Conservation (phyloP, 148 eudicot genomes). For the Drosera capensis region DNA sequence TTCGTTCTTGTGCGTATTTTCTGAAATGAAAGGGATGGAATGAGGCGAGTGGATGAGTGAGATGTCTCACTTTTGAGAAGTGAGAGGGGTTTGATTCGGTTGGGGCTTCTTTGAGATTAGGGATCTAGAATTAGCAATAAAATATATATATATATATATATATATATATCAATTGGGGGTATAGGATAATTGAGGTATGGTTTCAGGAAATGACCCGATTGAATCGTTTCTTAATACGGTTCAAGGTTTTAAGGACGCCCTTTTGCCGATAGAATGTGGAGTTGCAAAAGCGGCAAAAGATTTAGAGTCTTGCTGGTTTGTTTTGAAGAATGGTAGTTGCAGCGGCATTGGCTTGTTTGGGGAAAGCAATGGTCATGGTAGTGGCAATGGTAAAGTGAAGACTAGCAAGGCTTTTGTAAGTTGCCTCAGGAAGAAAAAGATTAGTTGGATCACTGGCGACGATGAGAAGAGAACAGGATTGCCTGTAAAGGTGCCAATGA, state of each 20-base stretch:
- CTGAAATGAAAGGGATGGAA: too few relatives aligned
- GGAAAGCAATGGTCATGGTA: slow-evolving; percentile 7
- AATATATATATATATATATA: too few relatives aligned
- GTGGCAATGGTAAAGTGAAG: slow-evolving; percentile 7
- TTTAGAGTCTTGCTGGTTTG: slow-evolving; percentile 57
- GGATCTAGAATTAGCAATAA: too few relatives aligned
- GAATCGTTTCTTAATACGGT: slow-evolving; percentile 54
- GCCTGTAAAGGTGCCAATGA: slow-evolving; percentile 39
- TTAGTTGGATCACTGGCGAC: slow-evolving; percentile 8
- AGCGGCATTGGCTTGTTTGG: slow-evolving; percentile 16
- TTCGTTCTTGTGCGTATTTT: too few relatives aligned
- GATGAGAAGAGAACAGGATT: slow-evolving; percentile 51
- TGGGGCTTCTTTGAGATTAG: too few relatives aligned
- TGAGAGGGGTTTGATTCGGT: too few relatives aligned
- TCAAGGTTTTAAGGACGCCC: slow-evolving; percentile 45
- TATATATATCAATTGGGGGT: too few relatives aligned
- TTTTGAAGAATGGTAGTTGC: slow-evolving; percentile 9
- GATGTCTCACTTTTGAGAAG: too few relatives aligned
- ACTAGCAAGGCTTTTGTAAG: slow-evolving; percentile 13
- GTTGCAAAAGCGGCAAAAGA: slow-evolving; percentile 66
- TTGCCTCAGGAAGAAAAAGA: slow-evolving; percentile 18
- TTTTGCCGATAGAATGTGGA: slow-evolving; percentile 57
- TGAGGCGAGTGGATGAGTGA: too few relatives aligned
- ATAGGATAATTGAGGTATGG: slow-evolving; percentile 44
- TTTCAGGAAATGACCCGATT: slow-evolving; percentile 51